A percentile compares a stretch with the other conserved stretches of the same genome.
Evolutionary conservation across 306 rosid genomes (phyloP).

Genomic region (Ziziphus jujuba): DNA sequence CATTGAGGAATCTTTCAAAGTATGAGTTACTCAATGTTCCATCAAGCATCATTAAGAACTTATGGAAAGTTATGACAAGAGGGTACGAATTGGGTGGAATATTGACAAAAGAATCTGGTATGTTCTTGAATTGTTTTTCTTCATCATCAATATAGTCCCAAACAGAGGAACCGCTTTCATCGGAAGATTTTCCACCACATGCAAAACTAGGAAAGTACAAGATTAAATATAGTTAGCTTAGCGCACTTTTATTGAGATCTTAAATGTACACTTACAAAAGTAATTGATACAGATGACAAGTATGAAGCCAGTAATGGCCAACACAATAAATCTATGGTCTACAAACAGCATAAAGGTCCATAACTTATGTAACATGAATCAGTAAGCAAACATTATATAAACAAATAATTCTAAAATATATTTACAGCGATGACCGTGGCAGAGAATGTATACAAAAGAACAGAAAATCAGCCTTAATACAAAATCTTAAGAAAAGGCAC

Average conservation of each 20-base stretch:
- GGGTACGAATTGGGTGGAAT: conserved; percentile 55
- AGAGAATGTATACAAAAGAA: too few species aligned
- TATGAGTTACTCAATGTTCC: conserved; percentile 65
- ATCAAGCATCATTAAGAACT: conserved; percentile 84
- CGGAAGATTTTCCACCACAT: conserved; percentile 15
- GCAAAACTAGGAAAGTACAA: conserved; percentile 40
- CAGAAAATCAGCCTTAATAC: too few species aligned
- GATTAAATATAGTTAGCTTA: not conserved
- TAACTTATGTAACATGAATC: too few species aligned
- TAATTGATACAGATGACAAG: not conserved
- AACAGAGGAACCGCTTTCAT: conserved; percentile 20
- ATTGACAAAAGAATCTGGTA: conserved; percentile 56
- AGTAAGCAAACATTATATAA: too few species aligned
- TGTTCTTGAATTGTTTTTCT: conserved; percentile 40
- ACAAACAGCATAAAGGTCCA: too few species aligned
- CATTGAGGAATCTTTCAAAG: conserved; percentile 56
- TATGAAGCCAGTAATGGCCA: too few species aligned
- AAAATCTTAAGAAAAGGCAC: too few species aligned
- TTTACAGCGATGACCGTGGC: too few species aligned
- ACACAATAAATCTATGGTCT: too few species aligned
- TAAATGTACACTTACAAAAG: not conserved
- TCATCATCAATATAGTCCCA: conserved; percentile 52
- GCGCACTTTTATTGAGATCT: not conserved
- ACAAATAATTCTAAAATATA: too few species aligned
- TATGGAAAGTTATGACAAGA: conserved; percentile 73